phyloP scores from a whole-genome alignment of 495 filamentous ascomycete species.

The Sporormia fimetaria region DNA sequence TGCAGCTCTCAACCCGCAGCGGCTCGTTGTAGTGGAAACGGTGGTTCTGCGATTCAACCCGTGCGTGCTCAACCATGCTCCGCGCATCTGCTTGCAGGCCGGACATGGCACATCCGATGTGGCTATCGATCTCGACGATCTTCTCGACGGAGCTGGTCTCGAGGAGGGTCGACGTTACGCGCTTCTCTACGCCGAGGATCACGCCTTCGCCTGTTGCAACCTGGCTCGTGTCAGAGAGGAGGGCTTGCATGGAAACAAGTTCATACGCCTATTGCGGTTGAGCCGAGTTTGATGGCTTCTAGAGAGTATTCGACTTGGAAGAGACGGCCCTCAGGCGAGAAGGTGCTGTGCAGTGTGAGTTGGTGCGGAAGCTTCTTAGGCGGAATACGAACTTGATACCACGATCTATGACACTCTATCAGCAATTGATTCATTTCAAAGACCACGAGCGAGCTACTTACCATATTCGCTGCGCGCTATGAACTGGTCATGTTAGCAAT shows the following conservation, averaged over 20 bases:
- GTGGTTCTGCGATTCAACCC: slow-evolving; percentile 93
- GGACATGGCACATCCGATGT: slow-evolving; percentile 98
- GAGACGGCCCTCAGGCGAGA: slow-evolving; percentile 97
- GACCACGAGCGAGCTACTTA: slow-evolving; percentile 39
- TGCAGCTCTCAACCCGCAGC: slow-evolving; percentile 91
- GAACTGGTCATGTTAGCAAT: slow-evolving; percentile 45
- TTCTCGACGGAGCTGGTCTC: slow-evolving; percentile 97
- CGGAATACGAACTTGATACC: slow-evolving; percentile 78
- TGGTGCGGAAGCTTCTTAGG: not conserved
- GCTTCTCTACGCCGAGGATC: slow-evolving; percentile 95
- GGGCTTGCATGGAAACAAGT: slow-evolving; percentile 24
- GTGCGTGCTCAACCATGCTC: slow-evolving; percentile 93
- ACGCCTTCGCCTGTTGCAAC: slow-evolving; percentile 88
- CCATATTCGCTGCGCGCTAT: slow-evolving; percentile 99
- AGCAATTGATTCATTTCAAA: too few species aligned
- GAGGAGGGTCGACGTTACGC: slow-evolving; percentile 90
- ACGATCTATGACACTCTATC: slow-evolving; percentile 63
- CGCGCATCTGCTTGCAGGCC: slow-evolving; percentile 94
- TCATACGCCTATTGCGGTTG: slow-evolving; percentile 91
- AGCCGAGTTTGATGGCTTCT: slow-evolving; percentile 98
- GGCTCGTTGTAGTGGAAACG: slow-evolving; percentile 93
- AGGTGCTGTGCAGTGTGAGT: slow-evolving; percentile 57
- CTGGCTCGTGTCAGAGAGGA: slow-evolving; percentile 30
- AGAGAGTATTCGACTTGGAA: slow-evolving; percentile 99
- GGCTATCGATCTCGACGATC: slow-evolving; percentile 96